These are phyloP conservation scores for Kingdonia uniflora DNA, from an alignment of 164 flowering plant genomes.

Conservation along the genomic window DNA sequence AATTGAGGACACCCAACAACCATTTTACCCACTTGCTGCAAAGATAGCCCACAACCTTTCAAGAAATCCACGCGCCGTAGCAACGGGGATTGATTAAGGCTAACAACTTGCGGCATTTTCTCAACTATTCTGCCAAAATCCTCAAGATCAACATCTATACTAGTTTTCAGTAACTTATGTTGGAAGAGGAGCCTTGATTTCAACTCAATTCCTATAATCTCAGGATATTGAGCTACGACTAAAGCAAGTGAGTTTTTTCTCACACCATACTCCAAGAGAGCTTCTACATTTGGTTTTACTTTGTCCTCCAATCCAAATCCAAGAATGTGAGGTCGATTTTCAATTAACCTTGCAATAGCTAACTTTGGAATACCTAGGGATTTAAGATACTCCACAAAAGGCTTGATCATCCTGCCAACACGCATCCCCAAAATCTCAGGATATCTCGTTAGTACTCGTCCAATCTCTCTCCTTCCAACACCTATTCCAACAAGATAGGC, in stretches of 20 bases:
- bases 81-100: constrained; percentile 43
- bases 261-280: constrained; percentile 49
- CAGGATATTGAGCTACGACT: constrained; percentile 78
- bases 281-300: constrained; percentile 62
- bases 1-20: constrained; percentile 75
- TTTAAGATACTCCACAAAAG: constrained; percentile 84
- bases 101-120: constrained; percentile 92
- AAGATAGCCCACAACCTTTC: constrained; percentile 64
- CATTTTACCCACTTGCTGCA: constrained; percentile 55
- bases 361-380: constrained; percentile 62
- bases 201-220: constrained; percentile 73
- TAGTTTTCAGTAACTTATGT: constrained; percentile 35
- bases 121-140: constrained; percentile 65
- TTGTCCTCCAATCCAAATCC: constrained; percentile 66
- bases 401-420: constrained; percentile 84
- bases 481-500: constrained; percentile 95
- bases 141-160: constrained; percentile 31
- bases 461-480: constrained; percentile 84
- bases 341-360: constrained; percentile 83
- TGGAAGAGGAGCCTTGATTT: constrained; percentile 50
- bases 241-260: constrained; percentile 44
- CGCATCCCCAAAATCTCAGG: constrained; percentile 93
- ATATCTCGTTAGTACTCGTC: constrained; percentile 54
- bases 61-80: constrained; percentile 70
- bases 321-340: constrained; percentile 73